phyloP scores from a whole-genome alignment of 208 protist species.

The Leptomonas seymouri region DNA sequence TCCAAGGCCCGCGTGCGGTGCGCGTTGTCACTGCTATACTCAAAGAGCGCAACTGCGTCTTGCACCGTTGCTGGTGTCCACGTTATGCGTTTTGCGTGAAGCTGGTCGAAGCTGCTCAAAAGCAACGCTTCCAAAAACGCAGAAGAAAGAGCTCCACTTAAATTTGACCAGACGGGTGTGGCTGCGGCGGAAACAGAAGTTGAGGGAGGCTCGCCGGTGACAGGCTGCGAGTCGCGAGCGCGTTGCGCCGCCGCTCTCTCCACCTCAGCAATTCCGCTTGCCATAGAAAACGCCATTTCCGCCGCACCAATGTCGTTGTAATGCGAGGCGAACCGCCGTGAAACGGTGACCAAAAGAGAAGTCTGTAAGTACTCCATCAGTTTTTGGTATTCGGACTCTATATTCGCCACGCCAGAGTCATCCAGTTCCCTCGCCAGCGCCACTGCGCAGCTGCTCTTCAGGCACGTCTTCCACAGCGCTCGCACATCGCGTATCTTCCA shows the following conservation, averaged over 20 bases:
- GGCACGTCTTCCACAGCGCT: not conserved
- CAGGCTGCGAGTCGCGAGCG: not conserved
- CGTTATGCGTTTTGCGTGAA: constrained; percentile 2
- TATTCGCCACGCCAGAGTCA: not conserved
- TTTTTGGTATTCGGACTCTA: not conserved
- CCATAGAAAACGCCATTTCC: constrained; percentile 8
- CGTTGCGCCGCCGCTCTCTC: not conserved
- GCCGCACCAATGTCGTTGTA: not conserved
- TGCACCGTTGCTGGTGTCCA: constrained; percentile 25
- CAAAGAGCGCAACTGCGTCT: constrained; percentile 5
- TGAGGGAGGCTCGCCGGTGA: not conserved
- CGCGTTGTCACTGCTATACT: constrained; percentile 16
- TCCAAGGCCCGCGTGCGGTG: constrained; percentile 12
- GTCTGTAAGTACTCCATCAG: not conserved
- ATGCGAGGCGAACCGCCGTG: not conserved
- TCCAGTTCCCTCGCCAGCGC: not conserved
- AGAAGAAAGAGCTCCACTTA: not conserved
- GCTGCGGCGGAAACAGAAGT: not conserved
- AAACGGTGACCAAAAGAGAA: not conserved
- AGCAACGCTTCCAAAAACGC: constrained; percentile 5
- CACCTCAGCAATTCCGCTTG: not conserved
- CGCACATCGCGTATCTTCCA: not conserved
- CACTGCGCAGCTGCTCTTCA: not conserved
- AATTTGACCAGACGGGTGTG: not conserved
- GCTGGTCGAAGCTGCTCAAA: not conserved